Percentiles rank a stretch among this genome's conserved stretches.
These are phyloP conservation scores for Paspalum vaginatum DNA, from an alignment of 176 grass and related monocot genomes.

Conservation along the genomic window DNA sequence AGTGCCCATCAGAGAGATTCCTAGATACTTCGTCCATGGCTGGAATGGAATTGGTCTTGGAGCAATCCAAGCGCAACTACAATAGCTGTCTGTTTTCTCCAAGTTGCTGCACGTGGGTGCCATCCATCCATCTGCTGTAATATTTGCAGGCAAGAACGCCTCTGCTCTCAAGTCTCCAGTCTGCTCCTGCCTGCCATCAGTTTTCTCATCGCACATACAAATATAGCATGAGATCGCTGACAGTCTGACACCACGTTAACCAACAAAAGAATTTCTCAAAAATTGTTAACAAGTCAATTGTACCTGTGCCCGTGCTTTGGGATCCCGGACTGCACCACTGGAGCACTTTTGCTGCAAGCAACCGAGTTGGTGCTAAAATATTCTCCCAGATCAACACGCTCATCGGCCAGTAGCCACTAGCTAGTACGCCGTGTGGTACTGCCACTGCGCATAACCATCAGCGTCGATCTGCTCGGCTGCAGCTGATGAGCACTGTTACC, in stretches of 20 bases:
- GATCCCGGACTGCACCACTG: conserved; percentile 33
- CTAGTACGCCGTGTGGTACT: neutral
- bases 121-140: neutral
- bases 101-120: conserved; percentile 39
- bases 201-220: neutral
- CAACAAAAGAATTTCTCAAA: neutral
- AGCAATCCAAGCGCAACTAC: conserved; percentile 30
- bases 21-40: conserved; percentile 1
- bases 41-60: conserved; percentile 11
- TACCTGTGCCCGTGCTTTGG: conserved; percentile 32
- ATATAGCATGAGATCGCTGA: neutral
- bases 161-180: neutral
- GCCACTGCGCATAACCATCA: neutral
- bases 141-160: conserved; percentile 2
- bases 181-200: neutral
- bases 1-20: conserved; percentile 6
- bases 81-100: conserved; percentile 26
- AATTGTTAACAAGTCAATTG: conserved; percentile 23
- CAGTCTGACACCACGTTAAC: conserved; percentile 16
- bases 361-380: conserved; percentile 41
- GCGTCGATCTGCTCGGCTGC: conserved; percentile 28
- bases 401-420: neutral
- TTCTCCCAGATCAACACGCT: conserved; percentile 34
- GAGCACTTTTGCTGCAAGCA: conserved; percentile 45
- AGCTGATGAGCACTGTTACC: conserved; percentile 26